Conservation (phyloP, 768 basidiomycete species). For the Phylloporus sp. region DNA sequence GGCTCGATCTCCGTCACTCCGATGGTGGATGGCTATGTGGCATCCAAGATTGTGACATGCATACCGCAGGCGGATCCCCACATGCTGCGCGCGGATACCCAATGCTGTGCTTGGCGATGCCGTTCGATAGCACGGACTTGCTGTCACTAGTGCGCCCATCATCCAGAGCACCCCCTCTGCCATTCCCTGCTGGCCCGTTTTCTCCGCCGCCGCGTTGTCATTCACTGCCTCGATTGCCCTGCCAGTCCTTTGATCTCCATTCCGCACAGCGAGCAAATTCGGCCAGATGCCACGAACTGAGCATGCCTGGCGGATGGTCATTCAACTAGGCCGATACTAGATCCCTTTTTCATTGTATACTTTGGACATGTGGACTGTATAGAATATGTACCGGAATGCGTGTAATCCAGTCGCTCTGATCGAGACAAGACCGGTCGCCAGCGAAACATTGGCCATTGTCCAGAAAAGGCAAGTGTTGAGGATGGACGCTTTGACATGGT, state of each 20-base stretch:
- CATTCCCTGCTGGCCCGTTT: conserved; percentile 14
- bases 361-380: conserved; percentile 15
- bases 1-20: conserved; percentile 32
- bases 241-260: conserved; percentile 15
- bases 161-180: conserved; percentile 3
- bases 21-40: conserved; percentile 28
- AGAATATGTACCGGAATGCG: conserved; percentile 7
- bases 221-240: conserved; percentile 25
- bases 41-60: conserved; percentile 27
- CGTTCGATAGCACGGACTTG: conserved; percentile 20
- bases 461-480: conserved; percentile 32
- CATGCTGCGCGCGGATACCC: conserved; percentile 20
- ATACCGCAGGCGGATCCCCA: conserved; percentile 31
- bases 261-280: conserved; percentile 14
- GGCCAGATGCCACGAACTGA: conserved; percentile 26
- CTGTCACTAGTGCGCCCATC: conserved; percentile 2
- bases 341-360: conserved; percentile 11
- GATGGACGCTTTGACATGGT: conserved; percentile 31
- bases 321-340: conserved; percentile 14
- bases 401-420: conserved; percentile 10
- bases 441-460: conserved; percentile 23
- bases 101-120: conserved; percentile 24
- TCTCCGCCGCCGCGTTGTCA: conserved; percentile 15
- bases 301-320: conserved; percentile 41
- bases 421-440: conserved; percentile 21